Base-by-base conservation (phyloP, 139 green algal species). In the Spirogloea muscicola region DNA sequence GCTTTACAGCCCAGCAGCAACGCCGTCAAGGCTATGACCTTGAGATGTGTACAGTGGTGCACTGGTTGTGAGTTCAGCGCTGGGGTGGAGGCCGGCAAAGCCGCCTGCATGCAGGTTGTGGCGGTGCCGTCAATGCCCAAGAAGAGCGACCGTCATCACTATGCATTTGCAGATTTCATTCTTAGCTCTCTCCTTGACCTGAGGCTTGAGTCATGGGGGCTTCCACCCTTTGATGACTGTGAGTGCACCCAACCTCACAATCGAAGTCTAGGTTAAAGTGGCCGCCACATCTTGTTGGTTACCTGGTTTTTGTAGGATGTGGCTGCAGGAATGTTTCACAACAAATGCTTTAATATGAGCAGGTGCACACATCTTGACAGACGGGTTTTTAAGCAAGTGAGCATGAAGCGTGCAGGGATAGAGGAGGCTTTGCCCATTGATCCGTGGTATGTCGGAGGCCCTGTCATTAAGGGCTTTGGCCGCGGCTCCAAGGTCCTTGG, bases 391-490 rank as follows among this genome's bases (percentile, higher is more conserved):
- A n/a, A n/a, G n/a, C n/a, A n/a, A n/a, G n/a, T n/a, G n/a, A n/a
- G n/a, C n/a, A n/a, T n/a, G n/a, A n/a, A n/a, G 43, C 43, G 43
- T 13, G 49, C 49, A 60, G 49, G 49, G 49, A 25, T 60, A 25
- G 49, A 21, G 49, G 64, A 27, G 4, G 64, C 55, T 37, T 33
- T 76, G 4, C 27, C 55, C 36, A 68, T 76, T 13, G 3, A 61
- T 0, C 51, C 68, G 33, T 82, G 92, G 62, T 78, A 67, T 39
- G 78, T 96, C 29, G 83, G 80, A 10, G 93, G 93, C 3, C 84
- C 72, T 1, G 93, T 97, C 41, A 88, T 97, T 2, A 89, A 89
- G 52, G 93, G 93, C n/a, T 97, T 96, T 80, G 93, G 93, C 0
- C 71, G 92, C 13, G 92, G 92, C 3, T 89, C 82, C 33, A 92